Conservation (phyloP, 768 basidiomycete genomes). For the Russula brevipes region DNA sequence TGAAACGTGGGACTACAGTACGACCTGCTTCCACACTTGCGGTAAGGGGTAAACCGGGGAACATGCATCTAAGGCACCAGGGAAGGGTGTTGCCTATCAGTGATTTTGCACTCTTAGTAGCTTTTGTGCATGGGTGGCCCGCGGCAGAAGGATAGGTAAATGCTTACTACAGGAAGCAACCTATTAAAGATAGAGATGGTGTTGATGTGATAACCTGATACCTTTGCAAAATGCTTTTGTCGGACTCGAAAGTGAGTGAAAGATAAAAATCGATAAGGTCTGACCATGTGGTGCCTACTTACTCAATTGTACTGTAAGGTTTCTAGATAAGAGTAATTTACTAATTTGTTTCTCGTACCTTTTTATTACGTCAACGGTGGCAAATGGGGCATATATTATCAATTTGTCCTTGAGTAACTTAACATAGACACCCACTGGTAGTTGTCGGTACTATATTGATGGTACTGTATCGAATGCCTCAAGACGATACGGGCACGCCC, state of each 20-base stretch:
- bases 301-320: not conserved
- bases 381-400: too few relatives aligned
- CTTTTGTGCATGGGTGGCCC: not conserved
- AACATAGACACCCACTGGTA: too few relatives aligned
- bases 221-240: not conserved
- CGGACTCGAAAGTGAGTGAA: not conserved
- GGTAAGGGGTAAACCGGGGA: not conserved
- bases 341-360: not conserved
- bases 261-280: not conserved
- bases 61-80: not conserved
- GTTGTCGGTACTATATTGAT: too few relatives aligned
- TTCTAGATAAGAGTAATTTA: conserved; percentile 1
- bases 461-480: too few relatives aligned
- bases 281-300: too few relatives aligned
- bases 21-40: not conserved
- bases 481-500: not conserved
- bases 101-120: not conserved
- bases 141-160: not conserved
- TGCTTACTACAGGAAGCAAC: too few relatives aligned
- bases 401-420: too few relatives aligned
- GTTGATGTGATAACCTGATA: not conserved
- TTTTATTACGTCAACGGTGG: conserved; percentile 2
- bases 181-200: not conserved
- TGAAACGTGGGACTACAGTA: not conserved
- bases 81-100: too few relatives aligned